These are phyloP conservation scores for Fusarium setosum DNA, from an alignment of 2,329 filamentous ascomycete genomes.

Conservation along the genomic window DNA sequence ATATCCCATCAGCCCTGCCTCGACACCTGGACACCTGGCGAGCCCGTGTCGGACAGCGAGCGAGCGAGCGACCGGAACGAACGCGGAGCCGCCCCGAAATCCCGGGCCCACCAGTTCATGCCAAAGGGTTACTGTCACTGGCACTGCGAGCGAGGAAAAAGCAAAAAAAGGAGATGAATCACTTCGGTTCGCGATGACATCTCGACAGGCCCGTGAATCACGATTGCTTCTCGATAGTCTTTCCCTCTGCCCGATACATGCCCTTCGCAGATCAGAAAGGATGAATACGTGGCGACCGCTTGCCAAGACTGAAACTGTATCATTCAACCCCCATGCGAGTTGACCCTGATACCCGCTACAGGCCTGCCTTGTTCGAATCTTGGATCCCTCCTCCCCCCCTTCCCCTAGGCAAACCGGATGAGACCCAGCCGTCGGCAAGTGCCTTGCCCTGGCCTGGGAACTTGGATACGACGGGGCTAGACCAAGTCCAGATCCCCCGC, in stretches of 20 bases:
- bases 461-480: conserved; percentile 16
- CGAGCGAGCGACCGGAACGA: not conserved
- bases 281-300: conserved; percentile 1
- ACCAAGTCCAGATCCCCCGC: conserved; percentile 29
- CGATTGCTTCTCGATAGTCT: conserved; percentile 15
- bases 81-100: conserved; percentile 7
- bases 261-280: conserved; percentile 13
- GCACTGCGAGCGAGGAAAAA: conserved; percentile 3
- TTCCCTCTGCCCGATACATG: not conserved
- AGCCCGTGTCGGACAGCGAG: not conserved
- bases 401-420: not conserved
- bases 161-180: not conserved
- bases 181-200: not conserved
- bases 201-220: not conserved
- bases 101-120: conserved; percentile 17
- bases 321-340: not conserved
- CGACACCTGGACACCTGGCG: not conserved
- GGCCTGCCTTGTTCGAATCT: not conserved
- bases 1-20: not conserved
- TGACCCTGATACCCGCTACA: not conserved
- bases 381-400: no score
- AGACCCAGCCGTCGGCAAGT: conserved; percentile 13
- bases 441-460: not conserved
- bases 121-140: no score
- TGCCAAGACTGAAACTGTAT: conserved; percentile 1